Base-by-base conservation (phyloP, 2,329 filamentous ascomycete species). In the Grosmannia penicillata region DNA sequence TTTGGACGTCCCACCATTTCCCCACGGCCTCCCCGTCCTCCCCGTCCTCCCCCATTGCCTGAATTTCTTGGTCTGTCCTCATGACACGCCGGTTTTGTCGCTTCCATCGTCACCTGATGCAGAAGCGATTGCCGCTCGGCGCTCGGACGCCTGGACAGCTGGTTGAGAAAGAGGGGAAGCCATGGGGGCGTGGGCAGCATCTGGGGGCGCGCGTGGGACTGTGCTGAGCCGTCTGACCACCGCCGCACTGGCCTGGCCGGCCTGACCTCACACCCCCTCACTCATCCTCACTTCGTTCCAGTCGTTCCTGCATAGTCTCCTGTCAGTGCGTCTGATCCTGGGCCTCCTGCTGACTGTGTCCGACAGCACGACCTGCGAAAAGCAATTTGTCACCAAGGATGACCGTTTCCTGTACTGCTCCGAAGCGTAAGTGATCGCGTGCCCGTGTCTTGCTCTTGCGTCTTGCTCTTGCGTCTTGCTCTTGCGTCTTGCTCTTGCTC, bases 351-450 rank as follows among this genome's bases (percentile, higher is more conserved):
- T 36, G n/a, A 26, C 13, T 22, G 19, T 6, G 26, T 4, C 8
- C n/a, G 10, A 29, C 49, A 78, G 74, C 56, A 78, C 77, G 73
- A 70, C 66, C 9, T 78, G 74, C 54, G 74, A 78, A 53, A 78
- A 77, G 57, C 72, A 78, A 56, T 78, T 78, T 53, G 56, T 74
- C 19, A 65, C 72, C 36, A 60, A 65, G 29, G 68, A 72, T 50
- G 71, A 71, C 48, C 68, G 62, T 44, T 62, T 65, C 43, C 55
- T 77, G 31, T 78, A 78, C 58, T 78, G 74, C 56, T 78, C 74
- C 27, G 72, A 77, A 51, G 57, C 62, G 71, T 76, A 64, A 58
- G 72, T 63, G n/a, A 27, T 13, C 3, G 25, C 23, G 15, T 7
- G 13, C 15, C 18, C 8, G 8, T 24, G 8, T 24, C 15, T n/a